Evolutionary conservation across 1,139 yeast genomes (phyloP), one percentile per base, ranked within the genome.

Genomic region (Debaryomyces fabryi): DNA sequence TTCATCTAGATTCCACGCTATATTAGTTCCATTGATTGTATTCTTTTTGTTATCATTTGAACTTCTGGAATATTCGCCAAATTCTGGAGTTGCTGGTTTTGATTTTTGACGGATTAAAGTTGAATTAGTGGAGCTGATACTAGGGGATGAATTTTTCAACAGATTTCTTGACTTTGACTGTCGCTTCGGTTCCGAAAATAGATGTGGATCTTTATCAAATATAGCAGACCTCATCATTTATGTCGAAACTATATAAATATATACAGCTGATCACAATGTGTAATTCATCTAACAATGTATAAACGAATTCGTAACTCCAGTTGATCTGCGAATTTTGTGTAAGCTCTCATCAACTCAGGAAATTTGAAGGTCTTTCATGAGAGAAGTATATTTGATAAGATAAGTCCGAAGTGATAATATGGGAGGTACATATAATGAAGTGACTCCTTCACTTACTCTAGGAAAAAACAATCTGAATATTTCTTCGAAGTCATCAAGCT

Each of bases 1-100:
- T 21, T 75, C 78, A 40, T 75, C 78, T 44, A 76, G 54, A 52
- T 72, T 73, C 80, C 81, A 76, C 6, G 63, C 42, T n/a, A 58
- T 32, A 23, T 24, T 30, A 24, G 38, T 29, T n/a, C 37, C 43
- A 30, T 30, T 40, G 12, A 18, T 18, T 12, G 20, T 3, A 30
- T 18, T 20, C 5, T 15, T 23, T 40, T 40, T 40, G 21, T n/a
- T n/a, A 29, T 21, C 33, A 23, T n/a, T 30, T 6, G 42, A 39
- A 4, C 8, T 12, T 30, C 16, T 40, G 32, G 35, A 13, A 30
- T 18, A 6, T n/a, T n/a, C 45, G 21, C 55, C 58, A 16, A 57
- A 49, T 42, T 55, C 56, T 0, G 68, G 66, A 49, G 56, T 57
- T 30, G 55, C 53, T 13, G 55, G 43, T 47, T 54, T 47, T 45